phyloP scores from a whole-genome alignment of 2,329 filamentous ascomycete genomes.

The Venturia nashicola region DNA sequence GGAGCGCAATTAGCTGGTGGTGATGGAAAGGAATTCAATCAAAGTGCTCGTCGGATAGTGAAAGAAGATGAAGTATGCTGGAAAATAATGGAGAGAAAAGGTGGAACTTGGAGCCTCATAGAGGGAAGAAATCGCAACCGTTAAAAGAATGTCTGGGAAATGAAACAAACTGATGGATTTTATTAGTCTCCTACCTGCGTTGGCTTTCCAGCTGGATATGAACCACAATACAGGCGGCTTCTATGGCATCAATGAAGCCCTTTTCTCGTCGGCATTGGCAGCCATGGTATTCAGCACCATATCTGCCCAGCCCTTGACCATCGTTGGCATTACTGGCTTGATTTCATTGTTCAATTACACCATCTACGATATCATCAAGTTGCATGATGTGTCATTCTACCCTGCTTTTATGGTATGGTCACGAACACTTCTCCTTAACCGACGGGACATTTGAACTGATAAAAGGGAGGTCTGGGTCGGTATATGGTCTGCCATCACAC shows the following conservation, averaged over 20 bases:
- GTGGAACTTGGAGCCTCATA: not conserved
- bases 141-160: too few relatives aligned
- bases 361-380: conserved; percentile 76
- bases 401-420: conserved; percentile 46
- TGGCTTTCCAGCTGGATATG: conserved; percentile 89
- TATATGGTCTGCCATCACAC: conserved; percentile 73
- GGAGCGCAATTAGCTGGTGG: too few relatives aligned
- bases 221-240: conserved; percentile 45
- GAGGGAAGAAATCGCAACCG: too few relatives aligned
- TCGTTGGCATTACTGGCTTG: conserved; percentile 81
- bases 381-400: conserved; percentile 56
- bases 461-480: conserved; percentile 37
- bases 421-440: too few relatives aligned
- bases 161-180: too few relatives aligned
- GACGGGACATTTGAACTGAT: not conserved
- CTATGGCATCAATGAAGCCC: conserved; percentile 82
- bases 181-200: conserved; percentile 64
- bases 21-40: too few relatives aligned
- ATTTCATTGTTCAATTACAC: conserved; percentile 95
- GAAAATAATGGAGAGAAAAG: not conserved
- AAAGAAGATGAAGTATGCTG: too few relatives aligned
- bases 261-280: conserved; percentile 74
- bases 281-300: conserved; percentile 69
- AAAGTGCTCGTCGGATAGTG: too few relatives aligned
- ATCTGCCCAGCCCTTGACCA: conserved; percentile 75